A percentile compares a stretch with the other conserved stretches of the same genome.
Conservation (phyloP, 2,329 filamentous ascomycete species). For the Neocatenulostroma microsporum region DNA sequence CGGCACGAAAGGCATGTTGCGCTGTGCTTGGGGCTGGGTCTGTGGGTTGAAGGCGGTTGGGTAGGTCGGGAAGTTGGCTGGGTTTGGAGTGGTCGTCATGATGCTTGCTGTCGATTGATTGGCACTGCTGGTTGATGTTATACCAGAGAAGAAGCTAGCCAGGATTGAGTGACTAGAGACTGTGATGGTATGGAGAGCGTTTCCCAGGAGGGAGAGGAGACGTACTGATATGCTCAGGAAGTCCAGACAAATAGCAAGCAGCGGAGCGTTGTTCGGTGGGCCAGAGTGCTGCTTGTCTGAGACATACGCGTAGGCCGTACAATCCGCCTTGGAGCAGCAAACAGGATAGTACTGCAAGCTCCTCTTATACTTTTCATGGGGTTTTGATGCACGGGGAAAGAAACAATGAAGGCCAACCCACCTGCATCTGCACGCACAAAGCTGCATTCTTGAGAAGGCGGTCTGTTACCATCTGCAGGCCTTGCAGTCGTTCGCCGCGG, state of each 20-base stretch:
- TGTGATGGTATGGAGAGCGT: slow-evolving; percentile 1
- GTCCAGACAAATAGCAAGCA: slow-evolving; percentile 7
- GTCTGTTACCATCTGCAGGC: too few species aligned
- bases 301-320: background rate
- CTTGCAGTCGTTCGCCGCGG: too few species aligned
- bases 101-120: background rate
- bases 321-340: too few species aligned
- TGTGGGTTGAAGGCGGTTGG: slow-evolving; percentile 3
- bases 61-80: background rate
- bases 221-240: background rate
- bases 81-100: background rate
- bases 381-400: too few species aligned
- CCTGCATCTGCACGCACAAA: too few species aligned
- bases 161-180: too few species aligned
- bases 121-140: background rate
- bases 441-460: too few species aligned
- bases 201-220: background rate
- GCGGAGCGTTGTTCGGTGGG: background rate
- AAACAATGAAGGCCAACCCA: too few species aligned
- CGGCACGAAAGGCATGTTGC: slow-evolving; percentile 3
- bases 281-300: slow-evolving; percentile 5
- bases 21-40: slow-evolving; percentile 4
- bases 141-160: background rate
- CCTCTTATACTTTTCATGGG: too few species aligned
- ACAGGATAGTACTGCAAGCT: too few species aligned